Base-by-base conservation (phyloP, 192 early-diverging fungal genomes). In the Rhizophagus prolifer region DNA sequence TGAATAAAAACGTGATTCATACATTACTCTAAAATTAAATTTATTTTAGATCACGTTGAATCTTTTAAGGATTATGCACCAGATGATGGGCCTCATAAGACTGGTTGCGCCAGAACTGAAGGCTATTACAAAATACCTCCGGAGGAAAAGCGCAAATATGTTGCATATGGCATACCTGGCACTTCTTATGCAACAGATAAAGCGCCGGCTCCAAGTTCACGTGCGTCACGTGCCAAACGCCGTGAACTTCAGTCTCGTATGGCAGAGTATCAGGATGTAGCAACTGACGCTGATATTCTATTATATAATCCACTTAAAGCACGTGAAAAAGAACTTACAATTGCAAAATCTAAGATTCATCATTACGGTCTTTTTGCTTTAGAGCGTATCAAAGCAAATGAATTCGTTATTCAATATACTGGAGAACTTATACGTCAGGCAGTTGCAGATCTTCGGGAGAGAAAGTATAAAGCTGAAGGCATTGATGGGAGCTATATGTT, bases 361-460 rank as follows among this genome's bases (percentile, higher is more conserved):
- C 95, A 98, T 84, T 97, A 95, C 96, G 98, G 98, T 1, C 83
- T 98, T 76, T 99, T 97, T 91, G 95, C 98, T 8, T 86, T 91
- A 72, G 96, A 97, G 81, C 88, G 88, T n/a, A 98, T 99, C 73
- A 92, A 93, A 78, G 91, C 91, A 46, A 88, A 91, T 77, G 97
- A 99, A 73, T 94, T 99, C 88, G 96, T 99, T 50, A 98, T 98
- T 61, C 97, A 99, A 86, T 99, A 99, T 79, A 94, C 98, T 75
- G 97, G 97, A 58, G 97, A 99, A 85, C 88, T 94, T 58, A 94
- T 99, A 81, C 90, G 97, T 46, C 91, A 95, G 79, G 92, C 94
- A 79, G 93, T 98, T 74, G 97, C 96, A 4, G 98, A 99, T 79
- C 86, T 92, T 79, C 91, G 97, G 30, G 98, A 99, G 84, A 92